These are phyloP conservation scores for Colletotrichum sp. DNA, from an alignment of 2,329 filamentous ascomycete genomes.

Conservation along the genomic window DNA sequence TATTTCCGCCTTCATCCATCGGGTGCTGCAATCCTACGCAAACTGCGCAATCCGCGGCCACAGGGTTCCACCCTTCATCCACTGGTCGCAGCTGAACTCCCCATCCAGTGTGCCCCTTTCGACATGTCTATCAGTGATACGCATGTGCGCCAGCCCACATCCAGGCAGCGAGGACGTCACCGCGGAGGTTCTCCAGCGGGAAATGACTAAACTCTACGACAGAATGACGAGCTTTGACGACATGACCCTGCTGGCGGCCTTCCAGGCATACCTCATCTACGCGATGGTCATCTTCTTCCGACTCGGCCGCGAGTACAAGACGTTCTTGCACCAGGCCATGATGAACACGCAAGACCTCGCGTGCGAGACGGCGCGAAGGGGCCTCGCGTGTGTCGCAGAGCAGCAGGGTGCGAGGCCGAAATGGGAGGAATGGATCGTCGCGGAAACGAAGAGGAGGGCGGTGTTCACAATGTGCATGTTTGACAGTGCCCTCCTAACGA, in stretches of 20 bases:
- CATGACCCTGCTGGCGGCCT: constrained; percentile 41
- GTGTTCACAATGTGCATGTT: constrained; percentile 59
- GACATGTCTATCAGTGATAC: constrained; percentile 45
- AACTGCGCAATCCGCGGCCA: constrained; percentile 39
- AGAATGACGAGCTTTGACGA: constrained; percentile 29
- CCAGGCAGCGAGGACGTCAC: constrained; percentile 36
- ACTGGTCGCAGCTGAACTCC: constrained; percentile 38
- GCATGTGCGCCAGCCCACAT: constrained; percentile 40
- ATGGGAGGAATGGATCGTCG: constrained; percentile 61
- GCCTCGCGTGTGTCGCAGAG: constrained; percentile 50
- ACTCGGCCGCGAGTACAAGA: constrained; percentile 24
- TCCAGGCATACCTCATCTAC: constrained; percentile 61
- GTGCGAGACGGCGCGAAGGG: constrained; percentile 39
- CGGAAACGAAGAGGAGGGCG: constrained; percentile 56
- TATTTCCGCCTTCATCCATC: constrained; percentile 43
- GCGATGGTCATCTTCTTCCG: constrained; percentile 52
- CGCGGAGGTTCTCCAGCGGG: constrained; percentile 38
- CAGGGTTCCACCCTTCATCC: constrained; percentile 48
- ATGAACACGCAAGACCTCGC: constrained; percentile 58
- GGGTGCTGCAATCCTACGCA: constrained; percentile 50
- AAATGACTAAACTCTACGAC: constrained; percentile 46
- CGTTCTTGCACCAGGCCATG: constrained; percentile 46
- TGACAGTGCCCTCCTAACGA: constrained; percentile 50
- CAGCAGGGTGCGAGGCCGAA: constrained; percentile 39
- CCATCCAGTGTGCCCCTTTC: constrained; percentile 36